Conservation (phyloP, 352 stramenopile species). For the Phytophthora litchii region DNA sequence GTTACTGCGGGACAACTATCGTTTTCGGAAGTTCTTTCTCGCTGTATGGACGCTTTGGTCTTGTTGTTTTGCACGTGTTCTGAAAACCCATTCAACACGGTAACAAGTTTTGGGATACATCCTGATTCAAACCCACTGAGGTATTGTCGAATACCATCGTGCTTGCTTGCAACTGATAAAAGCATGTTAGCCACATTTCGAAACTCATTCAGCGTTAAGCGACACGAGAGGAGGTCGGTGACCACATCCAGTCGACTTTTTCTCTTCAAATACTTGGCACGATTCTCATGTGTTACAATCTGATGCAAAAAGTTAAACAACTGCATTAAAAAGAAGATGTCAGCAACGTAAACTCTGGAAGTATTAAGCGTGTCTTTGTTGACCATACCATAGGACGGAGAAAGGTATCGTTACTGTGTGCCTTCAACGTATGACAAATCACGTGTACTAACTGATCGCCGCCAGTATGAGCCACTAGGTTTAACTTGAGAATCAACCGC, state of each 20-base stretch:
- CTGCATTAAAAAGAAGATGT: slow-evolving; percentile 6
- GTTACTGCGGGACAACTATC: neutral
- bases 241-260: slow-evolving; percentile 22
- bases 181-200: slow-evolving; percentile 27
- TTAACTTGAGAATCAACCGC: slow-evolving; percentile 32
- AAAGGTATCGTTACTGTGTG: slow-evolving; percentile 37
- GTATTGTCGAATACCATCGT: slow-evolving; percentile 20
- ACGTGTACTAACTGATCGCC: slow-evolving; percentile 34
- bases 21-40: neutral
- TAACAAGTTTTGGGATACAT: slow-evolving; percentile 25
- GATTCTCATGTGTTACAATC: slow-evolving; percentile 18
- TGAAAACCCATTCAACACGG: slow-evolving; percentile 20
- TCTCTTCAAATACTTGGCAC: slow-evolving; percentile 6
- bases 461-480: slow-evolving; percentile 34
- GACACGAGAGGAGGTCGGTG: slow-evolving; percentile 15
- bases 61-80: slow-evolving; percentile 2
- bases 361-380: neutral
- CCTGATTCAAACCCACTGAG: slow-evolving; percentile 20
- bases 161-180: slow-evolving; percentile 6
- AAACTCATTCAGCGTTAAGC: slow-evolving; percentile 24
- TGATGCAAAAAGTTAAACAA: slow-evolving; percentile 28
- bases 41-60: neutral
- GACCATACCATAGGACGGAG: slow-evolving; percentile 34
- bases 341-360: neutral
- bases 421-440: slow-evolving; percentile 33